Evolutionary conservation across 176 grass and related monocot genomes (phyloP), one percentile per base, ranked within the genome.

Genomic region (Oryza meridionalis): DNA sequence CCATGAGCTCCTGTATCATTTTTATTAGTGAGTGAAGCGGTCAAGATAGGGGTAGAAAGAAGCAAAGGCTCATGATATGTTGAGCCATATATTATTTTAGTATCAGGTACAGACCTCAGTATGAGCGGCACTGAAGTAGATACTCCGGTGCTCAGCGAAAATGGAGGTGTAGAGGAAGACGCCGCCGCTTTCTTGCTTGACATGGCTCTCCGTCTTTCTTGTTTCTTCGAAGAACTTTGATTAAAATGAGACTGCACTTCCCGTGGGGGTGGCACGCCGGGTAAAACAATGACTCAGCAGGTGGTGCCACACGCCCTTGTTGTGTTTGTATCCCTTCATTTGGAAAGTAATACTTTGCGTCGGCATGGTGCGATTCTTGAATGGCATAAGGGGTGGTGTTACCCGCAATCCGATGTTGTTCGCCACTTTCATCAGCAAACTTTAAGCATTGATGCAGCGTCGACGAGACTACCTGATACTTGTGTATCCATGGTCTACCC

Each of bases 191-290:
- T 11, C 45, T 47, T 47, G 11, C 11, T 47, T 11, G 11, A 11
- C 13, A 11, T 47, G 10, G 0, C 2, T 14, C 45, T 10, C 11
- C 45, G 3, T 10, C 2, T 47, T 47, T 12, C 10, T 3, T 14
- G 10, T 47, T 9, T 78, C 5, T 4, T 47, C 4, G 43, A 73
- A 2, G 5, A 47, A 7, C 5, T 11, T 3, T 16, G 13, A 1
- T 0, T 31, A 3, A 47, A 12, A 13, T 47, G 45, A 47, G 10
- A 0, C 8, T 74, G 25, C 0, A 4, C 17, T 15, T 7, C 15
- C 12, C 0, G 0, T 0, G 24, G 27, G 0, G 26, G 7, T 5
- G 5, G n/a, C 3, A 43, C 32, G 5, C 64, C 1, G 0, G 17
- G 26, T 7, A 22, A 22, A 1, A 80, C 1, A 0, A 67, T 10